Base-by-base conservation (phyloP, 2,329 filamentous ascomycete genomes). In the Coniochaeta hoffmannii region DNA sequence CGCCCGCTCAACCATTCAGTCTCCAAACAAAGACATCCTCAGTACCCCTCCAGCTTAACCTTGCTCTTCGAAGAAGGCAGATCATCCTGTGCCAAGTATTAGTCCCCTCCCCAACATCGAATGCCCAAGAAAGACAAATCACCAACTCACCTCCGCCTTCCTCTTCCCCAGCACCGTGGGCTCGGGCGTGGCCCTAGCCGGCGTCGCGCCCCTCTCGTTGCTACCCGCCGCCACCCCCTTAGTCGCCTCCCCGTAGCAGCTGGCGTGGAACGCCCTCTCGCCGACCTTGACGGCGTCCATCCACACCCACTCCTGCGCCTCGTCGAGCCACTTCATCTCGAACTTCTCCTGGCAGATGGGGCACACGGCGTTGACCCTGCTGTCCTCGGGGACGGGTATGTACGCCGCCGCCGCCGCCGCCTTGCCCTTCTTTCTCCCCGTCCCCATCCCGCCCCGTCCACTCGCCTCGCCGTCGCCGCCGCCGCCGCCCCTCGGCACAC, bases 301-400 rank as follows among this genome's bases (percentile, higher is more conserved):
- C 89, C 94, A 97, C 38, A 99, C 93, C 81, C 92, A 97, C 66
- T 99, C 93, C 70, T 97, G 91, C 17, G 88, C 89, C 59, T 95
- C 90, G 63, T 95, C 90, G 7, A 93, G 85, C 88, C 91, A 97
- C 61, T 88, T 88, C 61, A 89, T 90, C 72, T 95, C 88, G 64
- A 99, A 97, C 61, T 88, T 88, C 68, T 99, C 94, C 69, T 96
- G 92, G 69, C 94, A 97, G 63, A 99, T 96, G 1, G 91, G 90
- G 66, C 94, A 99, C 1, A 88, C 81, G 15, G 83, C 87, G 66
- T 90, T 92, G 57, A 87, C 82, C 26, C 88, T 78, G 26, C 83
- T 81, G 61, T 93, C 88, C 53, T 92, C 88, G 0, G 93, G 94
- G 1, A 94, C 92, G 2, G 86, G 83, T 12, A 99, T 88, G 68